phyloP scores from a whole-genome alignment of 2,329 filamentous ascomycete genomes.

The Scleromitrula shiraiana region DNA sequence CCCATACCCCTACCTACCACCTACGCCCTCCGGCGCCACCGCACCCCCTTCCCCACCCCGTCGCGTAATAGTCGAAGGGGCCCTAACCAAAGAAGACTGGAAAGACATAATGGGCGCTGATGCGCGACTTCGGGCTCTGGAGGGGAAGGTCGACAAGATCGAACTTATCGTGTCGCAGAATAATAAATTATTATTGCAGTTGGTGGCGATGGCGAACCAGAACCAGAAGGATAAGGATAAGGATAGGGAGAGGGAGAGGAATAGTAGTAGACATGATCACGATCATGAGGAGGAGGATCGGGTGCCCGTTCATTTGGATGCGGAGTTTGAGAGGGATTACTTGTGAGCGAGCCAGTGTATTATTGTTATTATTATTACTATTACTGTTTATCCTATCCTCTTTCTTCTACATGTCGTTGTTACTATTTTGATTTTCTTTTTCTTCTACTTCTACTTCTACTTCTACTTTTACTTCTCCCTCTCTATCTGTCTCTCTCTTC shows the following conservation, averaged over 20 bases:
- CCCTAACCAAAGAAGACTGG: conserved; percentile 29
- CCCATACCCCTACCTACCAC: conserved; percentile 1
- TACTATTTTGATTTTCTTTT: no score
- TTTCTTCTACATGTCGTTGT: no score
- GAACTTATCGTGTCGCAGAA: conserved; percentile 28
- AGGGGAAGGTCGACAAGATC: conserved; percentile 28
- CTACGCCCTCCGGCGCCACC: conserved; percentile 15
- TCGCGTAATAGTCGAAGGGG: conserved; percentile 27
- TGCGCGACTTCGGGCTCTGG: conserved; percentile 25
- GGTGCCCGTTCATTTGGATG: conserved; percentile 29
- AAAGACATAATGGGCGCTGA: conserved; percentile 29
- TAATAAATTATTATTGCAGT: conserved; percentile 27
- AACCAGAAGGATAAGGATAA: conserved; percentile 15
- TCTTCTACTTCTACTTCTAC: no score
- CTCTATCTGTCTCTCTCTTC: no score
- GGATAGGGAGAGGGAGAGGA: conserved; percentile 21
- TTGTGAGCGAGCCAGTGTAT: conserved; percentile 24
- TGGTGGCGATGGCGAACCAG: no score
- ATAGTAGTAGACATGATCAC: conserved; percentile 10
- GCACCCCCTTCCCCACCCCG: conserved; percentile 24
- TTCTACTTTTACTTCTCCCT: no score
- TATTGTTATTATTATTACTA: no score
- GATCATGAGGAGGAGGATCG: conserved; percentile 23
- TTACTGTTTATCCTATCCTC: no score
- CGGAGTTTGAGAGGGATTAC: conserved; percentile 30